phyloP scores from a whole-genome alignment of 305 asterid genomes.

The Galium porrigens region DNA sequence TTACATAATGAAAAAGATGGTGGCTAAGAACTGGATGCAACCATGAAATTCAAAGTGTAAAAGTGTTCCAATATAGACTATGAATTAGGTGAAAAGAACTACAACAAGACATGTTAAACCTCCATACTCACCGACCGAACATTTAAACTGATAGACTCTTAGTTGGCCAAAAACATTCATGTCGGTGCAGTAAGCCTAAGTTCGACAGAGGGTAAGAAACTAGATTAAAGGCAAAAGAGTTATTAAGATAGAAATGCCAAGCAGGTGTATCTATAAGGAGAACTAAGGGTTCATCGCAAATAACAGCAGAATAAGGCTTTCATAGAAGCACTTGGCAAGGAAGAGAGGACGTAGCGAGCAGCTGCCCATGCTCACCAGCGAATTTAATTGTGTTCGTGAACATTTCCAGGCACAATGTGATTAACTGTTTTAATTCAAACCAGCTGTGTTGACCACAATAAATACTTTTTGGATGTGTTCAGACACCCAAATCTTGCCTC shows the following conservation, averaged over 20 bases:
- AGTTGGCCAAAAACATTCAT: not conserved
- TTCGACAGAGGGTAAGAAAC: not conserved
- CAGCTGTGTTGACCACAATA: too few relatives aligned
- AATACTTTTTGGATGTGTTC: too few relatives aligned
- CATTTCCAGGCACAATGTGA: too few relatives aligned
- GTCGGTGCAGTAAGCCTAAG: not conserved
- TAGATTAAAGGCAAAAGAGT: not conserved
- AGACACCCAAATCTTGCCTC: not conserved
- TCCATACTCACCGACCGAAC: not conserved
- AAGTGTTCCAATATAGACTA: not conserved
- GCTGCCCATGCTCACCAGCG: not conserved
- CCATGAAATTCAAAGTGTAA: not conserved
- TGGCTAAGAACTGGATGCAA: not conserved
- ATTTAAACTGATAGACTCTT: not conserved
- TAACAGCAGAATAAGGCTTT: not conserved
- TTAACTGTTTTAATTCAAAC: not conserved
- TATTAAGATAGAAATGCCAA: not conserved
- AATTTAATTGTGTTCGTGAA: not conserved
- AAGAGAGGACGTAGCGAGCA: conserved; percentile 1
- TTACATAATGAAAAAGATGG: not conserved
- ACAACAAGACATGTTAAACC: not conserved
- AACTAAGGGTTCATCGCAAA: not conserved
- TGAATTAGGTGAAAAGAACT: not conserved
- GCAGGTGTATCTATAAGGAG: not conserved
- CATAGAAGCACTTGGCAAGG: not conserved